Base-by-base conservation (phyloP, 2,329 filamentous ascomycete species). In the Curvularia hawaiiensis region DNA sequence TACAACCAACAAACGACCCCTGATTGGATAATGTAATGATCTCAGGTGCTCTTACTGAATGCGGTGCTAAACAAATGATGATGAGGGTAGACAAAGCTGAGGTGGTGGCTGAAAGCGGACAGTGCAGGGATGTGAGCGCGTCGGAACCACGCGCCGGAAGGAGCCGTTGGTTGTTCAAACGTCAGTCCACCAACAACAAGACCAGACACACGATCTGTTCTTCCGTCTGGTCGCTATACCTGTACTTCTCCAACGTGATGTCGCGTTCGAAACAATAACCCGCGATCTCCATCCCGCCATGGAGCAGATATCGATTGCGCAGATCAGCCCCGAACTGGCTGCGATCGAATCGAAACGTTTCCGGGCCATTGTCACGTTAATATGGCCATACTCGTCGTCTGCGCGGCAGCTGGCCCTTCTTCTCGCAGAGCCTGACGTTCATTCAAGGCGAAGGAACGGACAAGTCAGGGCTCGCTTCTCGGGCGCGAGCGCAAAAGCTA, bases 321-420 rank as follows among this genome's bases (percentile, higher is more conserved):
- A 71, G 59, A 67, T 77, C 54, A 59, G 56, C 33, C 75, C 74
- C 40, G 62, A 70, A 52, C 68, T 74, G 18, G 59, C 69, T 28
- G 62, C 58, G 14, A 64, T 63, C 52, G 67, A 72, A 20, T 68
- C 71, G 18, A 72, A 72, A 63, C 67, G 72, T 20, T 72, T 97
- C 31, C 83, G 85, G 56, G 92, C 90, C 39, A 82, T 90, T 16
- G 86, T 97, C 22, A 94, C 92, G 9, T 86, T 98, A 35, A 88
- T 91, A 56, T 98, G 94, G 93, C 94, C 94, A 0, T 97, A 91
- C 76, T 97, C 90, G 63, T 90, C 89, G 22, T 86, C 91, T 26
- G 89, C 85, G 30, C 85, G 84, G 52, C 87, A 87, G 39, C 84
- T 92, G 64, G 89, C 91, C 26, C 88, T 97, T 50, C 84, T 96